phyloP scores from a whole-genome alignment of 73 alveolate genomes.

The Paramecium sonneborni region DNA sequence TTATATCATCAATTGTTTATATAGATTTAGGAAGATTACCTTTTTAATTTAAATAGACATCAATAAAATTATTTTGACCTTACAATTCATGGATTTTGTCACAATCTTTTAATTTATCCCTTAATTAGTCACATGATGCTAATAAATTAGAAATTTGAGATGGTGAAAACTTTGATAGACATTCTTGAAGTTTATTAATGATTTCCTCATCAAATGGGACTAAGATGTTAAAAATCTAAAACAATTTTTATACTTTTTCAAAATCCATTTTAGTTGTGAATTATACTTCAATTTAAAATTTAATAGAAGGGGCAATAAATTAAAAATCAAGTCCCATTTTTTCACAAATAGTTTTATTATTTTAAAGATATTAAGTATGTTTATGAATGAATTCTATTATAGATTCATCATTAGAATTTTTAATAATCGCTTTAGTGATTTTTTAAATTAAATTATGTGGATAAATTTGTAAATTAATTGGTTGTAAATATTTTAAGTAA shows the following conservation, averaged over 20 bases:
- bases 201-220: background rate
- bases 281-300: background rate
- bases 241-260: background rate
- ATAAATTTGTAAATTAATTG: background rate
- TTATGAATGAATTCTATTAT: background rate
- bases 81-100: background rate
- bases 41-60: background rate
- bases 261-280: background rate
- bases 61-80: background rate
- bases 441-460: background rate
- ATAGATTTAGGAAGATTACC: background rate
- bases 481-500: background rate
- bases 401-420: background rate
- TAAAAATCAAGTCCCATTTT: background rate
- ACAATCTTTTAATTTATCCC: background rate
- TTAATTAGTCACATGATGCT: background rate
- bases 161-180: background rate
- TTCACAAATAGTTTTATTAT: background rate
- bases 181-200: background rate
- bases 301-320: background rate
- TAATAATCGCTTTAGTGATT: background rate
- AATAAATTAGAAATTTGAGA: background rate
- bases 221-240: background rate
- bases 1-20: background rate
- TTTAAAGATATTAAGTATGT: background rate